Percentiles rank a stretch among this genome's conserved stretches.
These are phyloP conservation scores for Backusella circina DNA, from an alignment of 192 early-diverging fungal genomes.

Conservation along the genomic window DNA sequence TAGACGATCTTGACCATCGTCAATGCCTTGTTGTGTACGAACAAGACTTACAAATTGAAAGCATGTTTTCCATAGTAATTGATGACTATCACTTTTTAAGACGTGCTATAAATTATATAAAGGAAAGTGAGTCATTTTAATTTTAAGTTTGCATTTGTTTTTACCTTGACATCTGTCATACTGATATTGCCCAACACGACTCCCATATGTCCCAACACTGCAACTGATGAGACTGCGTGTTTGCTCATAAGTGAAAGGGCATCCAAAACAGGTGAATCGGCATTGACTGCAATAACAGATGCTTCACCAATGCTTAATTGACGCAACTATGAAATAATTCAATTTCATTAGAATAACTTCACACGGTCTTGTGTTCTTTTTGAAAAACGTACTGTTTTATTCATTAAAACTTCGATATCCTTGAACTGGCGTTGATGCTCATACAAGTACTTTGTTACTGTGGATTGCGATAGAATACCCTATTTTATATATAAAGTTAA, in stretches of 20 bases:
- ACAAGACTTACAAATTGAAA: constrained; percentile 61
- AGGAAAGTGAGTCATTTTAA: background rate
- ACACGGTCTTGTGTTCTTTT: background rate
- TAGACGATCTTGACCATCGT: constrained; percentile 63
- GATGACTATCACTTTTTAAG: constrained; percentile 38
- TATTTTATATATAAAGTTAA: constrained; percentile 39
- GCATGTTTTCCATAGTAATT: constrained; percentile 53
- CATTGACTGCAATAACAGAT: constrained; percentile 49
- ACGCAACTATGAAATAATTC: too few species aligned
- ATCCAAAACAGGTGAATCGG: constrained; percentile 56
- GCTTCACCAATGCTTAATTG: constrained; percentile 55
- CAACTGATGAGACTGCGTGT: constrained; percentile 59
- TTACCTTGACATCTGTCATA: constrained; percentile 66
- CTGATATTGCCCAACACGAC: constrained; percentile 62
- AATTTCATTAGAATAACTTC: too few species aligned
- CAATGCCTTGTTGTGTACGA: constrained; percentile 57
- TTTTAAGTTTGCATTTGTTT: too few species aligned
- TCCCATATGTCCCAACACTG: constrained; percentile 52
- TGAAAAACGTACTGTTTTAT: constrained; percentile 39
- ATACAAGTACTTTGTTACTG: constrained; percentile 65
- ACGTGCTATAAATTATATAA: constrained; percentile 13
- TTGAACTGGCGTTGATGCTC: constrained; percentile 50
- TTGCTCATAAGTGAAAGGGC: constrained; percentile 63
- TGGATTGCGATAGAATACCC: constrained; percentile 78
- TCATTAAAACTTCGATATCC: constrained; percentile 38